phyloP scores from a whole-genome alignment of 345 rosid species.

The Arabidopsis suecica region DNA sequence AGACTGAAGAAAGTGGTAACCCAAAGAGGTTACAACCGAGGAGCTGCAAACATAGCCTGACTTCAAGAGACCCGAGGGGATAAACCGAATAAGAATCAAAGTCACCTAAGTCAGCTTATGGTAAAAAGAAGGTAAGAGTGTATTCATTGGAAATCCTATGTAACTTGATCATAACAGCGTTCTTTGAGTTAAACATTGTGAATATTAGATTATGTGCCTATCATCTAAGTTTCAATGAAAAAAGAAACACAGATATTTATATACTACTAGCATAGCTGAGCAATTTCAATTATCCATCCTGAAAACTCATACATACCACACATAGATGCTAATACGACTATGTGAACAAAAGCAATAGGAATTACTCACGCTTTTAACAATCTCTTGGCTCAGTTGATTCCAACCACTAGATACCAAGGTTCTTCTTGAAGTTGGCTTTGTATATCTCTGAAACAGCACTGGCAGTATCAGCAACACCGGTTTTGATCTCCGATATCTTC shows the following conservation, averaged over 20 bases:
- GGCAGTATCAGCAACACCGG: slow-evolving; percentile 58
- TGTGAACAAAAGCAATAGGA: neutral
- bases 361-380: slow-evolving; percentile 4
- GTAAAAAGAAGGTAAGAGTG: neutral
- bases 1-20: slow-evolving; percentile 55
- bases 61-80: slow-evolving; percentile 63
- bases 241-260: neutral
- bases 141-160: neutral
- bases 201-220: neutral
- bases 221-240: neutral
- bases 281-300: neutral
- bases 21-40: slow-evolving; percentile 56
- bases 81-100: slow-evolving; percentile 49
- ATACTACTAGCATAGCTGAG: neutral
- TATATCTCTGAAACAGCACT: slow-evolving; percentile 51
- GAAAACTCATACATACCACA: neutral
- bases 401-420: slow-evolving; percentile 19
- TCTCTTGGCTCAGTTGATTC: slow-evolving; percentile 19
- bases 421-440: slow-evolving; percentile 43
- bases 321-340: no score
- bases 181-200: slow-evolving; percentile 15
- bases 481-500: slow-evolving; percentile 60
- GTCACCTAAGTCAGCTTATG: slow-evolving; percentile 43
- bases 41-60: slow-evolving; percentile 49
- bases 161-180: neutral